These are phyloP conservation scores for Penicillium goetzii DNA, from an alignment of 495 filamentous ascomycete species.

Conservation along the genomic window DNA sequence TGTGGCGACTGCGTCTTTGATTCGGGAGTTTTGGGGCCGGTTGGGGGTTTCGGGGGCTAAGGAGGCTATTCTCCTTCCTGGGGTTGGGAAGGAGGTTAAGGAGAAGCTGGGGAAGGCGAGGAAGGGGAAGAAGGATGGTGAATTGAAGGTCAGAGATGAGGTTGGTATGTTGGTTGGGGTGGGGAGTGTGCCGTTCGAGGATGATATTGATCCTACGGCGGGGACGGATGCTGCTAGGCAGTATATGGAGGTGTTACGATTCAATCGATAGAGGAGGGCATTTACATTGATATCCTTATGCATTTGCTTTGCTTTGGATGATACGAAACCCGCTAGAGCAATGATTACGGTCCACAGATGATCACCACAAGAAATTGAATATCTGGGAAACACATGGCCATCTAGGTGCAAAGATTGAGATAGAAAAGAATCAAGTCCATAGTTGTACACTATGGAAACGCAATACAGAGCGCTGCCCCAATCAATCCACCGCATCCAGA, in stretches of 20 bases:
- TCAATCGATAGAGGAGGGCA: slow-evolving; percentile 39
- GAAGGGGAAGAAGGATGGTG: slow-evolving; percentile 19
- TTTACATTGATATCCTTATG: background rate
- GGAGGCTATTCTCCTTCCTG: slow-evolving; percentile 49
- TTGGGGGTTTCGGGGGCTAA: slow-evolving; percentile 41
- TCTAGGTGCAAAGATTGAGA: background rate
- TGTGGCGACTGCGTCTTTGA: slow-evolving; percentile 42
- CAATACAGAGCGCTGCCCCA: slow-evolving; percentile 18
- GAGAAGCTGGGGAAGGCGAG: slow-evolving; percentile 27
- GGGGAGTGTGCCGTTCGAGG: slow-evolving; percentile 22
- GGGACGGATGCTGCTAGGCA: slow-evolving; percentile 52
- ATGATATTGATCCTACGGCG: slow-evolving; percentile 43
- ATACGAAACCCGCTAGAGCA: background rate
- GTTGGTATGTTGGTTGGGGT: slow-evolving; percentile 11
- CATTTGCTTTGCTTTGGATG: background rate
- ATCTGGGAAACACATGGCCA: background rate
- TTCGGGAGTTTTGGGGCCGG: slow-evolving; percentile 48
- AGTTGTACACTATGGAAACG: slow-evolving; percentile 16
- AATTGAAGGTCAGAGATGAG: slow-evolving; percentile 11
- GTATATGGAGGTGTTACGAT: slow-evolving; percentile 53
- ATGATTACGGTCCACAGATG: background rate
- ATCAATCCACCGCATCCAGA: slow-evolving; percentile 17
- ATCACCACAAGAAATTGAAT: background rate
- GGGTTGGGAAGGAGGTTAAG: slow-evolving; percentile 47
- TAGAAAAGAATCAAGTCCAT: slow-evolving; percentile 15